Evolutionary conservation across 2,329 filamentous ascomycete genomes (phyloP), one percentile per base, ranked within the genome.

Genomic region (Ciborinia camelliae): DNA sequence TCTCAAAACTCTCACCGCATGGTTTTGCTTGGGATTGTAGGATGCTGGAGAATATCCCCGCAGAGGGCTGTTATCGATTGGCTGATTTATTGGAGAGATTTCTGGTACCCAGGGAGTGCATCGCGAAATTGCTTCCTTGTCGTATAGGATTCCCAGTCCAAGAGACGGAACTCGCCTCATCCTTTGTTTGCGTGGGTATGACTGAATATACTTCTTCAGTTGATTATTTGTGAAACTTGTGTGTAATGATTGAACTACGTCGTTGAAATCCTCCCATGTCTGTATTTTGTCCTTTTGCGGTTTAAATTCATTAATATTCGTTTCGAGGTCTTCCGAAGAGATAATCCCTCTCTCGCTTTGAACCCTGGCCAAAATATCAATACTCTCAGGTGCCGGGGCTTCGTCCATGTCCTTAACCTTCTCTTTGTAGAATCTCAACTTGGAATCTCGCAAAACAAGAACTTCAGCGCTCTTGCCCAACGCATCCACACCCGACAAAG

Each of bases 371-470:
- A 75, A 41, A 52, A 76, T 75, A 67, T 76, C 72, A 48, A 75
- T 70, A 57, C 65, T 61, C 28, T 71, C 65, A 15, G 68, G 50
- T 30, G 68, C 28, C 41, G 65, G 43, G 14, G 12, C 32, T n/a
- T 65, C 14, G 41, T 57, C 30, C 48, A 59, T 45, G 0, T 18
- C 39, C n/a, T 48, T 43, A 9, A 41, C 10, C 12, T 48, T 28
- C 20, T 65, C 28, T 18, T 64, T 59, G 39, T 69, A 70, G 12
- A 65, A 52, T 23, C 45, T 65, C 14, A 71, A 41, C 45, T 68
- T 66, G 1, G 70, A 70, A 62, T 75, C 73, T 66, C 70, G 70
- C n/a, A 76, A 69, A 20, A 76, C 68, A 54, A 76, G 68, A 23
- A 75, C 69, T 37, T 75, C 68, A 0, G 72, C 65, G 3, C 65